phyloP scores from a whole-genome alignment of 495 filamentous ascomycete species.

The Aspergillus coremiiformis region DNA sequence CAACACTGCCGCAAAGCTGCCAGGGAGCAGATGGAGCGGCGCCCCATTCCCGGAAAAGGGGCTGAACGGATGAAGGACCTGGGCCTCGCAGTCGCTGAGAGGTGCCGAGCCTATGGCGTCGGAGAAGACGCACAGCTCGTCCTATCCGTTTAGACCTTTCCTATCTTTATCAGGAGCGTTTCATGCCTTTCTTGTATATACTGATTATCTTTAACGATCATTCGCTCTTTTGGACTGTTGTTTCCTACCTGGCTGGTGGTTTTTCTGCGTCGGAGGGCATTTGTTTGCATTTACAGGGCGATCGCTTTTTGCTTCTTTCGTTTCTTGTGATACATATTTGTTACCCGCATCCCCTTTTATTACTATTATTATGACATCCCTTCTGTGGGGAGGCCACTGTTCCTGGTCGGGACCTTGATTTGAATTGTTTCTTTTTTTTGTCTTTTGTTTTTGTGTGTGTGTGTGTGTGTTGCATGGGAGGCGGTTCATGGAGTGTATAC shows the following conservation, averaged over 20 bases:
- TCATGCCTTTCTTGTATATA: conserved; percentile 35
- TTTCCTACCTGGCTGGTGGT: not conserved
- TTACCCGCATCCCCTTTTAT: conserved; percentile 5
- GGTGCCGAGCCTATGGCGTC: conserved; percentile 57
- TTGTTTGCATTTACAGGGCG: conserved; percentile 26
- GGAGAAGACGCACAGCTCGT: conserved; percentile 63
- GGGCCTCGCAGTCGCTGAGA: conserved; percentile 74
- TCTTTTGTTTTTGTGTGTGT: too few species aligned
- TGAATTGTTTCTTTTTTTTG: conserved; percentile 27
- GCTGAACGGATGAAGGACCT: conserved; percentile 91
- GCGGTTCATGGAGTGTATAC: conserved; percentile 30
- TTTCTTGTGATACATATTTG: conserved; percentile 18
- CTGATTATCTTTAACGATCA: conserved; percentile 22
- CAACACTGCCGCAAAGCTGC: conserved; percentile 66
- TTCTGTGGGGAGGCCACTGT: conserved; percentile 15
- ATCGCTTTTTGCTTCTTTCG: conserved; percentile 13
- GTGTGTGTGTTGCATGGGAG: conserved; percentile 33
- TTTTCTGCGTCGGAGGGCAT: conserved; percentile 9
- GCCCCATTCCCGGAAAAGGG: conserved; percentile 70
- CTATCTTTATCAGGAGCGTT: conserved; percentile 4
- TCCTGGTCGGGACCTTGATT: conserved; percentile 11
- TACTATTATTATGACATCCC: conserved; percentile 19
- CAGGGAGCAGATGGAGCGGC: conserved; percentile 52
- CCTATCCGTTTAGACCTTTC: conserved; percentile 57
- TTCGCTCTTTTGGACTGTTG: conserved; percentile 7